Evolutionary conservation across 345 rosid species (phyloP), one percentile per base, ranked within the genome.

Genomic region (Fremontodendron californicum): DNA sequence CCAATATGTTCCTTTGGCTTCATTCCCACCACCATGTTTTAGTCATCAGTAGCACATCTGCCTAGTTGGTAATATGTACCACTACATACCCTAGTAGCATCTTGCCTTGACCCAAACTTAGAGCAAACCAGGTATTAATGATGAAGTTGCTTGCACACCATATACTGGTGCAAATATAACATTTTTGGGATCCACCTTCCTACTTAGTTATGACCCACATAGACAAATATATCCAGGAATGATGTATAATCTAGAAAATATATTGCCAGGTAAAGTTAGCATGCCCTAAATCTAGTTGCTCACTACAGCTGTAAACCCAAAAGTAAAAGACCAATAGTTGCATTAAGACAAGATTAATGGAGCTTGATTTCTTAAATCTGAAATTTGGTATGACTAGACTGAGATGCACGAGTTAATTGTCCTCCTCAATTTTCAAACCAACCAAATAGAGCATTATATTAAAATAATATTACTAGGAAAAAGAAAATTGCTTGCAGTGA

Each of bases 271-370:
- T 49, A 49, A 18, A 49, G 21, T 49, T 1, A 19, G 55, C 21
- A 65, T 39, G 10, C 48, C 70, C 10, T 12, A 42, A 40, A 42
- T 5, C 33, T 23, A 61, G 66, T 61, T 5, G 39, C 37, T 13
- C 37, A 27, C 64, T 3, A 10, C 29, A 39, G 70, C 21, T n/a
- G 15, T 39, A 65, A 65, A 65, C 31, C 46, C 16, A 39, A 39
- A 65, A 39, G 27, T n/a, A n/a, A 12, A 39, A 65, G 48, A 12
- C 37, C 37, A 60, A 39, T 39, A 37, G 29, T n/a, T 39, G 16
- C 71, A 39, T 40, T 9, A 66, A 23, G 48, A 39, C 49, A 66
- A n/a, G 19, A 60, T 39, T 66, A 66, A 66, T 65, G 71, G n/a
- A 67, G 10, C 18, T 67, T 12, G 71, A 21, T 42, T 67, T 40